Evolutionary conservation across 192 early-diverging fungal genomes (phyloP).

Genomic region (Glomus cerebriforme): DNA sequence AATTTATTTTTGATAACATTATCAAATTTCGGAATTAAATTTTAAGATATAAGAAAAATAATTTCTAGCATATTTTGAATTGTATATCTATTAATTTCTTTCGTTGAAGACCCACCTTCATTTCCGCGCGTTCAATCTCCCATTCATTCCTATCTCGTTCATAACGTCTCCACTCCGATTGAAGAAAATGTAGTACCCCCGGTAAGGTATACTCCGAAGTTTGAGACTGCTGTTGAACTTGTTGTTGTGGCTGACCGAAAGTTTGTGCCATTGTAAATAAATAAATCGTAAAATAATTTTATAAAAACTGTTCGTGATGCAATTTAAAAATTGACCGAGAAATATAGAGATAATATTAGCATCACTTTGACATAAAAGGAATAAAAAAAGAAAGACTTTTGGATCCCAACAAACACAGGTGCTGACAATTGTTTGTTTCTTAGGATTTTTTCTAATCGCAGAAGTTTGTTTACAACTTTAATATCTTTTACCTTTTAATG

Average conservation of each 20-base stretch:
- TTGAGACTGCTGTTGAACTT: slow-evolving; percentile 24
- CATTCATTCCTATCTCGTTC: slow-evolving; percentile 87
- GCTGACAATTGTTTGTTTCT: neutral
- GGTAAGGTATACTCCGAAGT: slow-evolving; percentile 61
- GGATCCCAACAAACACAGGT: neutral
- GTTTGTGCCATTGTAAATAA: slow-evolving; percentile 30
- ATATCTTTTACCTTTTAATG: neutral
- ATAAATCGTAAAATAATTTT: neutral
- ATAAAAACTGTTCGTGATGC: no score
- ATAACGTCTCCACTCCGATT: slow-evolving; percentile 79
- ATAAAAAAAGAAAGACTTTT: neutral
- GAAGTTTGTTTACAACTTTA: neutral
- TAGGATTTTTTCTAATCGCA: neutral
- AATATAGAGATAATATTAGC: neutral
- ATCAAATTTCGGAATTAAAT: slow-evolving; percentile 2
- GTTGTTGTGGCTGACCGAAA: slow-evolving; percentile 27
- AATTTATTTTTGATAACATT: neutral
- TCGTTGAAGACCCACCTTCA: slow-evolving; percentile 58
- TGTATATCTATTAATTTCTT: neutral
- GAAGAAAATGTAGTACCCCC: slow-evolving; percentile 79
- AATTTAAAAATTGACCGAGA: neutral
- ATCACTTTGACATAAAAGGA: neutral
- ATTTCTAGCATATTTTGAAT: no score
- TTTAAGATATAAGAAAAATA: neutral
- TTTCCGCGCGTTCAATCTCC: slow-evolving; percentile 77